These are phyloP conservation scores for Metschnikowia borealis DNA, from an alignment of 805 yeast species.

Conservation along the genomic window DNA sequence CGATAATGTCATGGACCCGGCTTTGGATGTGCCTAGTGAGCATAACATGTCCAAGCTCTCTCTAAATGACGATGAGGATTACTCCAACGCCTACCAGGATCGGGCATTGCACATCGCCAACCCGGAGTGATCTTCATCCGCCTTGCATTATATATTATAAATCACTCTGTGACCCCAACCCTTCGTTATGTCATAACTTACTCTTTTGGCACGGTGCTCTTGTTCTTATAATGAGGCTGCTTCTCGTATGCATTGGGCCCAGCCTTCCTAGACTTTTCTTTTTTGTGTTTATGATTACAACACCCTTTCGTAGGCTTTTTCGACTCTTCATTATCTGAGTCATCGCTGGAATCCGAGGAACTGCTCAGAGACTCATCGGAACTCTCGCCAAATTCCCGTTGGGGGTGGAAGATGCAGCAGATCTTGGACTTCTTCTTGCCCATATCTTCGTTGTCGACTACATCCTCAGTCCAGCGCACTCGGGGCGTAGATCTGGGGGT, in stretches of 20 bases:
- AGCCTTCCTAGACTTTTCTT: slow-evolving; percentile 18
- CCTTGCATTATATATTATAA: not conserved
- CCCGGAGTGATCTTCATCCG: slow-evolving; percentile 9
- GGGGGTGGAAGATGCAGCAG: slow-evolving; percentile 86
- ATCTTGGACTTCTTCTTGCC: slow-evolving; percentile 85
- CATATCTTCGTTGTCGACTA: slow-evolving; percentile 86
- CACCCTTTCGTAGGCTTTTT: not conserved
- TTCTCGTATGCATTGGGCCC: slow-evolving; percentile 84
- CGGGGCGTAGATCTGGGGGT: slow-evolving; percentile 37
- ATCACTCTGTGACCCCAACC: not conserved
- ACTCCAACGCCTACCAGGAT: slow-evolving; percentile 10
- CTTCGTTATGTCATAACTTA: not conserved
- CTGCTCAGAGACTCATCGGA: slow-evolving; percentile 15
- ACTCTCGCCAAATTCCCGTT: slow-evolving; percentile 52
- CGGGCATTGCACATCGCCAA: slow-evolving; percentile 19
- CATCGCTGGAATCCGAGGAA: slow-evolving; percentile 26
- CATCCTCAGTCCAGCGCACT: slow-evolving; percentile 83
- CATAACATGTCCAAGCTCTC: slow-evolving; percentile 15
- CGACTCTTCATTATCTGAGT: slow-evolving; percentile 21
- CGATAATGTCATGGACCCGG: slow-evolving; percentile 16
- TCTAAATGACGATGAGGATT: slow-evolving; percentile 18
- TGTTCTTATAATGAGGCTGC: slow-evolving; percentile 54
- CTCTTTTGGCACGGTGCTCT: slow-evolving; percentile 11
- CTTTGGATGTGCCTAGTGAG: slow-evolving; percentile 13
- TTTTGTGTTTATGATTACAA: slow-evolving; percentile 16